These are phyloP conservation scores for Rhododendron ferrugineum DNA, from an alignment of 148 eudicot genomes.

Conservation along the genomic window DNA sequence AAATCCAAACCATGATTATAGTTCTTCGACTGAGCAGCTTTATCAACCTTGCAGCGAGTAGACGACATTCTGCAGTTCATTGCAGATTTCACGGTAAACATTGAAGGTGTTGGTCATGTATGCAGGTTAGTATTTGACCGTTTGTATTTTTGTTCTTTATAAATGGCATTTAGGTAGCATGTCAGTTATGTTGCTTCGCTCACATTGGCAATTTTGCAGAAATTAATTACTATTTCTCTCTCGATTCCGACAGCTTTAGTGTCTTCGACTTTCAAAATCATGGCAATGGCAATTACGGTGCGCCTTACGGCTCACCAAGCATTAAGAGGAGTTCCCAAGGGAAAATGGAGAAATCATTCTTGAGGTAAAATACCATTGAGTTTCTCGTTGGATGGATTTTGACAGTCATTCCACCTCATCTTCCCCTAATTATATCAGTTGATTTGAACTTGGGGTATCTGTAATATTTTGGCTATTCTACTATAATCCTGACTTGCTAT, in stretches of 20 bases:
- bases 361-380: constrained; percentile 41
- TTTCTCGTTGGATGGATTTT: not conserved
- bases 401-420: not conserved
- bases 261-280: constrained; percentile 70
- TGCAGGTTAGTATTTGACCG: constrained; percentile 58
- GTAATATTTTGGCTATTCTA: not conserved
- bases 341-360: constrained; percentile 95
- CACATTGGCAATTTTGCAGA: not conserved
- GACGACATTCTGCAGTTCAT: constrained; percentile 84
- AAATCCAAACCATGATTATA: not conserved
- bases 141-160: not conserved
- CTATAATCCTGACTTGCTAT: not conserved
- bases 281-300: constrained; percentile 76
- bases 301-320: constrained; percentile 54
- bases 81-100: constrained; percentile 64
- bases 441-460: not conserved
- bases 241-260: constrained; percentile 57
- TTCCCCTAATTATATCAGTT: not conserved
- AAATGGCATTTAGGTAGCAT: not conserved
- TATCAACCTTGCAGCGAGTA: constrained; percentile 53
- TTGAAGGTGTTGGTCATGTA: constrained; percentile 93
- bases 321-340: constrained; percentile 84
- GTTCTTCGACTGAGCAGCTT: constrained; percentile 9
- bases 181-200: not conserved
- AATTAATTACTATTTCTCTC: not conserved